A percentile compares a stretch with the other conserved stretches of the same genome.
phyloP scores from a whole-genome alignment of 768 basidiomycete genomes.

The Jaapia argillacea region DNA sequence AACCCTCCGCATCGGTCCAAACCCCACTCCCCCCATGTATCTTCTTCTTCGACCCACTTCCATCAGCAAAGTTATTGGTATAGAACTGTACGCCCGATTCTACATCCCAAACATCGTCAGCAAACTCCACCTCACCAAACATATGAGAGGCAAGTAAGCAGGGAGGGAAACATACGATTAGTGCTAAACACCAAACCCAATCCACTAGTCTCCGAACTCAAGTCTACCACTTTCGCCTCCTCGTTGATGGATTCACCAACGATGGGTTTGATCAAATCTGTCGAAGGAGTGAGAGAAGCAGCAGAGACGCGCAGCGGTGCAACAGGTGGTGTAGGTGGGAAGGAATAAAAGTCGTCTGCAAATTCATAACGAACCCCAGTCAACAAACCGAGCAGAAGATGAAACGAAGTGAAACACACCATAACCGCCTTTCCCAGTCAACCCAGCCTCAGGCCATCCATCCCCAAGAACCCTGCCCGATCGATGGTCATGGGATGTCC shows the following conservation, averaged over 20 bases:
- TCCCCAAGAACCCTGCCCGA: conserved; percentile 44
- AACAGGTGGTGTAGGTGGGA: conserved; percentile 27
- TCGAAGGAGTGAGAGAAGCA: conserved; percentile 26
- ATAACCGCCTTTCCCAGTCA: conserved; percentile 34
- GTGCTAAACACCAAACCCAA: conserved; percentile 51
- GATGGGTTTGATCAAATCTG: conserved; percentile 29
- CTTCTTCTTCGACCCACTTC: conserved; percentile 51
- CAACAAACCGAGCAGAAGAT: background rate
- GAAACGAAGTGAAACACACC: conserved; percentile 27
- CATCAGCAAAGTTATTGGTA: conserved; percentile 43
- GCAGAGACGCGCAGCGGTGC: conserved; percentile 40
- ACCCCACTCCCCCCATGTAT: conserved; percentile 69
- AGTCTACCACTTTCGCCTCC: conserved; percentile 37
- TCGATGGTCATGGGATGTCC: conserved; percentile 38
- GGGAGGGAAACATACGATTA: conserved; percentile 49
- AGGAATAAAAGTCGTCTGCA: conserved; percentile 59
- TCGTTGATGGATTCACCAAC: conserved; percentile 10
- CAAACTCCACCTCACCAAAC: too few relatives aligned
- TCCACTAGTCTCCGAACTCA: conserved; percentile 49
- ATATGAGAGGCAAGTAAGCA: too few relatives aligned
- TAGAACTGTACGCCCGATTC: conserved; percentile 75
- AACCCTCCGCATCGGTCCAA: conserved; percentile 43
- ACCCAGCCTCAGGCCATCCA: conserved; percentile 32
- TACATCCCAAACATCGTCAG: too few relatives aligned
- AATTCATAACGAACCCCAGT: background rate